Evolutionary conservation across 2,329 filamentous ascomycete genomes (phyloP), one percentile per base, ranked within the genome.

Genomic region (Trichoderma cornu-damae): DNA sequence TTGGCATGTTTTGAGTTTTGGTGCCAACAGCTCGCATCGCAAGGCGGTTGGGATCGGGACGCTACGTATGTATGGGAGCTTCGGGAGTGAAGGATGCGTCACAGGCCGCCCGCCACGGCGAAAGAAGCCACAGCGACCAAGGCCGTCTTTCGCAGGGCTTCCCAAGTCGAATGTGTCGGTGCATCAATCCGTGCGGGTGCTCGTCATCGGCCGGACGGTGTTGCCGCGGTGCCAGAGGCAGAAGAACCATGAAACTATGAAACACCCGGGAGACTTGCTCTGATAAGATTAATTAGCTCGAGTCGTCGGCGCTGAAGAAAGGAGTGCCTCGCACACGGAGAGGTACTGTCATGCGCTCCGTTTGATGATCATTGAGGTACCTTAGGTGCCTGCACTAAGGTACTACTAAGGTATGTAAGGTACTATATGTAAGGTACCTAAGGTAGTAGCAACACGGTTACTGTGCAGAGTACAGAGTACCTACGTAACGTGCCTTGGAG

Each of bases 131-230:
- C 48, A 46, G 37, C 51, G n/a, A 22, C 26, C 5, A 26, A 38
- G 8, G 38, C 30, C 38, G 28, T 20, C 30, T 34, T 43, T 20
- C 26, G 18, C 38, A 18, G 20, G n/a, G n/a, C n/a, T n/a, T 24
- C 8, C 28, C 22, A 28, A 30, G 16, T n/a, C 44, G 18, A 35
- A 46, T 55, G 43, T 32, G 52, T 55, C 52, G 47, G 34, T 46
- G 52, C 50, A 16, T 34, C 12, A 22, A 2, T 16, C 20, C 24
- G 14, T 26, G 47, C 34, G 28, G 28, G 52, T 9, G 22, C 42
- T 54, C 52, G 52, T 55, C 52, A 55, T 55, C 30, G 11, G 18
- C 52, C 52, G 52, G 52, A 35, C 40, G 52, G 52, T 28, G 52
- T 26, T 43, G 52, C 52, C 42, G 52, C 22, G 32, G 24, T 30